These are phyloP conservation scores for Phytopythium kandeliae DNA, from an alignment of 352 stramenopile species.

Conservation along the genomic window DNA sequence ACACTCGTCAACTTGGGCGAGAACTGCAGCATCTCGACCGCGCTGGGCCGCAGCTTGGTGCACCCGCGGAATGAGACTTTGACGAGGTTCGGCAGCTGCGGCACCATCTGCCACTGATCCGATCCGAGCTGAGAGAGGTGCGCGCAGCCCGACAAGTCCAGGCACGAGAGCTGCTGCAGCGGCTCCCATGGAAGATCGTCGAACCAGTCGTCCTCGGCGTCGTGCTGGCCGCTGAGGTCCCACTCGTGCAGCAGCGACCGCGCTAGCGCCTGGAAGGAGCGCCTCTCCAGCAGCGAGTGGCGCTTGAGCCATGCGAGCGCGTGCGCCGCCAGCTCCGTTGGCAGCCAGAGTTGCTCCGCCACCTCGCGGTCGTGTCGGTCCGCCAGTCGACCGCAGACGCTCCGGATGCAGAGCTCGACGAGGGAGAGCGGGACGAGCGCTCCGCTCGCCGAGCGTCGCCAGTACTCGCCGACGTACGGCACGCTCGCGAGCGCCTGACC, in stretches of 20 bases:
- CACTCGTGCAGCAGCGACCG: conserved; percentile 58
- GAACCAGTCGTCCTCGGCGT: conserved; percentile 69
- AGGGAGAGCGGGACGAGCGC: conserved; percentile 46
- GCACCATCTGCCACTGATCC: conserved; percentile 9
- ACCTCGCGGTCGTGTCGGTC: conserved; percentile 15
- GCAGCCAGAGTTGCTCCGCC: conserved; percentile 15
- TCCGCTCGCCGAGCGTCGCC: conserved; percentile 27
- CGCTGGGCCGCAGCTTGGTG: conserved; percentile 26
- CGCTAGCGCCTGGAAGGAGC: conserved; percentile 46
- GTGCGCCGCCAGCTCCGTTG: conserved; percentile 32
- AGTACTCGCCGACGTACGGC: conserved; percentile 51
- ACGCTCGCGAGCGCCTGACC: background rate
- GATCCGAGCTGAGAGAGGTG: conserved; percentile 49
- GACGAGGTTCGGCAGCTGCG: conserved; percentile 42
- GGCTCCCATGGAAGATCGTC: conserved; percentile 32
- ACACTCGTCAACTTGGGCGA: conserved; percentile 50
- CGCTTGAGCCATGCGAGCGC: conserved; percentile 49
- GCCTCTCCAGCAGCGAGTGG: conserved; percentile 46
- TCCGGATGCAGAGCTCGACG: conserved; percentile 49
- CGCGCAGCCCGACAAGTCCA: conserved; percentile 51
- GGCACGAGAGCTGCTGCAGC: conserved; percentile 43
- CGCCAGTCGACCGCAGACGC: conserved; percentile 39
- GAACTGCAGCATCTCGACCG: conserved; percentile 48
- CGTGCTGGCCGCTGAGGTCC: conserved; percentile 33
- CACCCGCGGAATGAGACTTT: conserved; percentile 52